Conservation (phyloP, 1,284 basidiomycete species). For the Pyrrhoderma lamaoense region DNA sequence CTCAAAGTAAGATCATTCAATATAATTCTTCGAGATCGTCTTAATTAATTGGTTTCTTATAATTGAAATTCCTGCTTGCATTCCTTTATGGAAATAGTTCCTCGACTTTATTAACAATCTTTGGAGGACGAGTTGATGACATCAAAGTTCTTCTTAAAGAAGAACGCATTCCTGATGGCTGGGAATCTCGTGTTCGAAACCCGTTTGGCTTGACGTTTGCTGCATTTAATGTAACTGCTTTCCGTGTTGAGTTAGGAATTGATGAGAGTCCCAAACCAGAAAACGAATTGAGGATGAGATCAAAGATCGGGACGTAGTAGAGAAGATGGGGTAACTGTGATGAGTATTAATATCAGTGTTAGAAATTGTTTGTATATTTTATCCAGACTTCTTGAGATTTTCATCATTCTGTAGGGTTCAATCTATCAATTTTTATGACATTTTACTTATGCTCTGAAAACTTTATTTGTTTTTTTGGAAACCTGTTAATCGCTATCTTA, state of each 20-base stretch:
- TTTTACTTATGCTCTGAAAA: no score
- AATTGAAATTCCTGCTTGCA: slow-evolving; percentile 4
- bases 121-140: slow-evolving; percentile 54
- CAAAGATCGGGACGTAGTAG: neutral
- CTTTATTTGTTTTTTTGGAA: no score
- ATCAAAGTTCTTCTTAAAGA: slow-evolving; percentile 49
- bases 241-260: slow-evolving; percentile 45
- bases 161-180: slow-evolving; percentile 60
- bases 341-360: no score
- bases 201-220: slow-evolving; percentile 52
- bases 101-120: slow-evolving; percentile 52
- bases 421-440: no score
- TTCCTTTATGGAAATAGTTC: slow-evolving; percentile 32
- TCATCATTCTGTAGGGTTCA: no score
- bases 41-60: neutral
- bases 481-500: no score
- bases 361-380: no score
- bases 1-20: slow-evolving; percentile 48
- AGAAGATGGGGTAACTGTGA: neutral
- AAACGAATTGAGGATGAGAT: neutral
- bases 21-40: neutral
- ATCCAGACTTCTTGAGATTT: no score
- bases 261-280: slow-evolving; percentile 8
- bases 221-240: slow-evolving; percentile 48
- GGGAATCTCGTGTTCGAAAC: slow-evolving; percentile 53